Conservation (phyloP, 768 basidiomycete species). For the Lepiota brunneoincarnata region DNA sequence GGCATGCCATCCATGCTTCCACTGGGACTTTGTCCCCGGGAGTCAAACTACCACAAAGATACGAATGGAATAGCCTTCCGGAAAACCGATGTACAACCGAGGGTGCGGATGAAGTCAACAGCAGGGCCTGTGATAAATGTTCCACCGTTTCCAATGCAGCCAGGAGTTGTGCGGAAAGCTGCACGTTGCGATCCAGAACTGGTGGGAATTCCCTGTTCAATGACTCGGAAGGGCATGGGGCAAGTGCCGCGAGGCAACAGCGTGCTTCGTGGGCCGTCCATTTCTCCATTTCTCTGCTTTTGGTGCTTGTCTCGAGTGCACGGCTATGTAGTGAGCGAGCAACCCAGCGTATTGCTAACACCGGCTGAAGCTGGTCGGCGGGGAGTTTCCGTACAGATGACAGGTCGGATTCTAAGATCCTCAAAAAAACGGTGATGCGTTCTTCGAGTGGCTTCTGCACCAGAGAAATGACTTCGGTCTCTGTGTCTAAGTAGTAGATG, state of each 20-base stretch:
- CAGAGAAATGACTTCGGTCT: slow-evolving; percentile 34
- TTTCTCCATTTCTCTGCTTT: slow-evolving; percentile 61
- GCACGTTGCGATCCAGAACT: slow-evolving; percentile 58
- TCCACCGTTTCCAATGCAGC: slow-evolving; percentile 59
- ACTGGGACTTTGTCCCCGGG: slow-evolving; percentile 23
- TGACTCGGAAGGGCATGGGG: slow-evolving; percentile 17
- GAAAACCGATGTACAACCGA: slow-evolving; percentile 51
- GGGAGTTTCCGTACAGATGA: slow-evolving; percentile 44
- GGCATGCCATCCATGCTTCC: slow-evolving; percentile 45
- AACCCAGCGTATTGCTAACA: slow-evolving; percentile 65
- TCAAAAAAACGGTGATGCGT: slow-evolving; percentile 54
- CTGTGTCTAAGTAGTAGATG: slow-evolving; percentile 25
- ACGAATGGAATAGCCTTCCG: slow-evolving; percentile 55
- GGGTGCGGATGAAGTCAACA: slow-evolving; percentile 49
- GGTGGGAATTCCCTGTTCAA: slow-evolving; percentile 27
- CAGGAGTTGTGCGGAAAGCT: slow-evolving; percentile 63
- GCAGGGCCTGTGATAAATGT: slow-evolving; percentile 58
- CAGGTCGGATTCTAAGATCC: slow-evolving; percentile 53
- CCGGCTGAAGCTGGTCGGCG: slow-evolving; percentile 43
- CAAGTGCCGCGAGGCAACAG: slow-evolving; percentile 55
- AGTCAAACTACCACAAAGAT: slow-evolving; percentile 34
- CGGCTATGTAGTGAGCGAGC: slow-evolving; percentile 47
- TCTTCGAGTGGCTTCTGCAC: slow-evolving; percentile 48
- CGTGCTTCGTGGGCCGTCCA: slow-evolving; percentile 67
- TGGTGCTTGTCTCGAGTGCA: slow-evolving; percentile 46